A percentile compares a stretch with the other conserved stretches of the same genome.
These are phyloP conservation scores for Aspergillus steynii DNA, from an alignment of 495 filamentous ascomycete genomes.

Conservation along the genomic window DNA sequence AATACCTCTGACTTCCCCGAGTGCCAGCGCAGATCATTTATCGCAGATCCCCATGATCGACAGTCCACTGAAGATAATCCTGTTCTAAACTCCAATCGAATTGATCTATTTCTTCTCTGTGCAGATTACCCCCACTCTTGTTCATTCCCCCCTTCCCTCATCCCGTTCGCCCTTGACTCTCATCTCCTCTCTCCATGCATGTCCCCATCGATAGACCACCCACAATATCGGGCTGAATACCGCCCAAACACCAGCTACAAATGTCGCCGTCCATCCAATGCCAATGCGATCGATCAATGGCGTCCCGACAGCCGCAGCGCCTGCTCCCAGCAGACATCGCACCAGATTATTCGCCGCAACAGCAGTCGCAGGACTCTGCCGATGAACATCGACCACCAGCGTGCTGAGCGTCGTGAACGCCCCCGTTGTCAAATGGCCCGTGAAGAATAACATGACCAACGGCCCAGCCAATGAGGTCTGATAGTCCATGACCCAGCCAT, in stretches of 20 bases:
- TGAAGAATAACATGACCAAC: conserved; percentile 43
- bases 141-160: not conserved
- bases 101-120: not conserved
- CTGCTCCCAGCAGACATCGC: conserved; percentile 48
- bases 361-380: conserved; percentile 39
- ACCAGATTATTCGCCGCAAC: conserved; percentile 50
- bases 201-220: conserved; percentile 35
- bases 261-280: conserved; percentile 48
- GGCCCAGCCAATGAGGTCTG: conserved; percentile 35
- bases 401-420: conserved; percentile 35
- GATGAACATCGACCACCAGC: conserved; percentile 49
- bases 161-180: not conserved
- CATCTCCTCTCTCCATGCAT: conserved; percentile 34
- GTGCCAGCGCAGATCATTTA: not conserved
- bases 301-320: conserved; percentile 35
- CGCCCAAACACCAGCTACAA: conserved; percentile 37
- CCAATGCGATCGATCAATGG: conserved; percentile 47
- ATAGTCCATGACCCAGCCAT: conserved; percentile 50
- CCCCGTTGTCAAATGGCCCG: conserved; percentile 31
- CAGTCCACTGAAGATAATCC: not conserved
- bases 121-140: not conserved
- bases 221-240: conserved; percentile 33
- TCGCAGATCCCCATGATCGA: not conserved
- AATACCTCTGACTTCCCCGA: not conserved
- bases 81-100: not conserved